Conservation (phyloP, 306 rosid species). For the Citrullus amarus region DNA sequence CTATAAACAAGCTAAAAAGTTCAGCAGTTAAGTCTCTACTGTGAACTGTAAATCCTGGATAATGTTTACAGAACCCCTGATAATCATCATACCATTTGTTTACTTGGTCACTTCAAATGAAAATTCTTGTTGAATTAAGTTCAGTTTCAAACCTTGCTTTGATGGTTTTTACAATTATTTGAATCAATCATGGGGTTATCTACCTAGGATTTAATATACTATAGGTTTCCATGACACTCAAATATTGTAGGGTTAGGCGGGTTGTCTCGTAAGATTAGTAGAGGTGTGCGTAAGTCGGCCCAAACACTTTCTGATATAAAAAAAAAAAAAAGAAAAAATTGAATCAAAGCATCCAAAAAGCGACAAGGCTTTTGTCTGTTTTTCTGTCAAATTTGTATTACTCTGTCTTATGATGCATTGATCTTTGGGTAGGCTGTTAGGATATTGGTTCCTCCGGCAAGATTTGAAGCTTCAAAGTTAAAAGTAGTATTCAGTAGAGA, state of each 20-base stretch:
- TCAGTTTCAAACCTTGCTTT: neutral
- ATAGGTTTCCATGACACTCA: no score
- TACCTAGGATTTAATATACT: no score
- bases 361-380: neutral
- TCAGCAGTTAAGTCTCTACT: neutral
- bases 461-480: conserved; percentile 77
- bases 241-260: no score
- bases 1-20: neutral
- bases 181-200: no score
- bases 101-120: neutral
- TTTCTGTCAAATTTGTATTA: neutral
- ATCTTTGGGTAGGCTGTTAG: conserved; percentile 44
- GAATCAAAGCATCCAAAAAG: neutral
- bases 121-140: neutral
- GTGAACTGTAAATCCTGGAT: neutral
- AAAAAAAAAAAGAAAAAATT: no score
- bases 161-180: neutral
- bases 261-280: no score
- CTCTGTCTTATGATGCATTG: neutral
- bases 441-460: conserved; percentile 72
- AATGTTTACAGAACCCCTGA: neutral
- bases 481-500: conserved; percentile 59
- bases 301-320: no score
- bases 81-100: neutral
- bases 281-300: no score